These are phyloP conservation scores for Claviceps humidiphila DNA, from an alignment of 2,329 filamentous ascomycete genomes.

Conservation along the genomic window DNA sequence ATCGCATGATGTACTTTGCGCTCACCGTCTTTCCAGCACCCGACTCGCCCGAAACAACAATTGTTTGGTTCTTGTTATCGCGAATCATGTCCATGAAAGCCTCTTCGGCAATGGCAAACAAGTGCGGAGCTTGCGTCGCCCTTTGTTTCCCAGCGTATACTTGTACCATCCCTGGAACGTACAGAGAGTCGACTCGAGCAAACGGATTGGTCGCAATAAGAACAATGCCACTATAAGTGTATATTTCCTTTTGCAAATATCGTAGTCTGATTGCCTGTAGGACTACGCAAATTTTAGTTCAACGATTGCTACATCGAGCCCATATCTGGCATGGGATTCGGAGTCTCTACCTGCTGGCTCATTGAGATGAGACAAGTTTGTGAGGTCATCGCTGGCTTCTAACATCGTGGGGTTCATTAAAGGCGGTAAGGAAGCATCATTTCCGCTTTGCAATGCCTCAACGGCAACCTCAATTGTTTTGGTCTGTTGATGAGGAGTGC, in stretches of 20 bases:
- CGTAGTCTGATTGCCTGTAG: conserved; percentile 94
- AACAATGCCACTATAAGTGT: conserved; percentile 98
- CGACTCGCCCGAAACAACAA: conserved; percentile 98
- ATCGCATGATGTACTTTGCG: conserved; percentile 99
- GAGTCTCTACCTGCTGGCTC: conserved; percentile 70
- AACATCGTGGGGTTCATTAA: conserved; percentile 98
- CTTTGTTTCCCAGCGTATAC: conserved; percentile 95
- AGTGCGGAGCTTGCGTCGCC: conserved; percentile 89
- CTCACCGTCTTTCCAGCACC: conserved; percentile 98
- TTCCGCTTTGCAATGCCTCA: conserved; percentile 63
- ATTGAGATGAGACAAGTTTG: conserved; percentile 93
- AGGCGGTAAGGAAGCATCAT: conserved; percentile 69
- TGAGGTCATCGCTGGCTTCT: conserved; percentile 95
- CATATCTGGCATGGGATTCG: background rate
- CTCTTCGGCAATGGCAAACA: conserved; percentile 98
- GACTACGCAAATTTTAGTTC: conserved; percentile 39
- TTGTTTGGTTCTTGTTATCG: conserved; percentile 90
- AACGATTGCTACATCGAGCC: background rate
- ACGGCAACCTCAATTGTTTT: conserved; percentile 68
- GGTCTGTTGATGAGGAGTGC: conserved; percentile 35
- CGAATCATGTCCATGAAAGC: conserved; percentile 99
- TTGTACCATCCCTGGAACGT: conserved; percentile 99
- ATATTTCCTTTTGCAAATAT: conserved; percentile 97
- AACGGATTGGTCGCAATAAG: conserved; percentile 98
- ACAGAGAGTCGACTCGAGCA: conserved; percentile 91